Evolutionary conservation across 345 rosid species (phyloP).

Genomic region (Alliaria petiolata): DNA sequence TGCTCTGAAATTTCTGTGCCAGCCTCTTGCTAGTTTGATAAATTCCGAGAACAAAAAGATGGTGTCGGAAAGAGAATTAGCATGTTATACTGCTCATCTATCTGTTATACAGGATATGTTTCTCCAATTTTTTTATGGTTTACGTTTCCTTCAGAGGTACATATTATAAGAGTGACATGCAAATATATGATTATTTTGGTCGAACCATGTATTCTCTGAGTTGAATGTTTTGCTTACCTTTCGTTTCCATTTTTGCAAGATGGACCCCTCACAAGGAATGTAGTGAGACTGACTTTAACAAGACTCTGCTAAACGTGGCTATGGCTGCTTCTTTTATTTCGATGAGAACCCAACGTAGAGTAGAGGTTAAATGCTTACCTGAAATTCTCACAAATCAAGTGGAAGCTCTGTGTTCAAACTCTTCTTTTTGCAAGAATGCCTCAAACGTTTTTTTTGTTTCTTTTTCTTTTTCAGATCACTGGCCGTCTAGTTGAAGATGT

Average conservation of each 20-base stretch:
- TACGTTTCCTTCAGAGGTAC: constrained; percentile 39
- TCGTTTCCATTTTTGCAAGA: constrained; percentile 24
- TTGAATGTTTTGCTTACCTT: neutral
- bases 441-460: neutral
- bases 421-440: neutral
- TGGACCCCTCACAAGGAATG: neutral
- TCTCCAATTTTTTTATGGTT: constrained; percentile 40
- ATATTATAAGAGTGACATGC: too few species aligned
- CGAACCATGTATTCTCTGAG: neutral
- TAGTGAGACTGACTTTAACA: constrained; percentile 1
- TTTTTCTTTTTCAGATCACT: constrained; percentile 46
- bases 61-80: constrained; percentile 33
- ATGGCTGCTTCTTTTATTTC: constrained; percentile 66
- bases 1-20: constrained; percentile 59
- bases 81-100: constrained; percentile 34
- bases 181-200: too few species aligned
- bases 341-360: constrained; percentile 38
- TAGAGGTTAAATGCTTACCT: constrained; percentile 40
- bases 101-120: constrained; percentile 46
- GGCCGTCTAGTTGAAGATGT: constrained; percentile 39
- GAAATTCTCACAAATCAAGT: neutral
- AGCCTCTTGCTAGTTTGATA: constrained; percentile 58
- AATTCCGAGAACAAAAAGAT: constrained; percentile 41
- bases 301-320: constrained; percentile 38
- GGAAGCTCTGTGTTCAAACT: constrained; percentile 5